These are phyloP conservation scores for Torulaspora franciscae DNA, from an alignment of 805 yeast genomes.

Conservation along the genomic window DNA sequence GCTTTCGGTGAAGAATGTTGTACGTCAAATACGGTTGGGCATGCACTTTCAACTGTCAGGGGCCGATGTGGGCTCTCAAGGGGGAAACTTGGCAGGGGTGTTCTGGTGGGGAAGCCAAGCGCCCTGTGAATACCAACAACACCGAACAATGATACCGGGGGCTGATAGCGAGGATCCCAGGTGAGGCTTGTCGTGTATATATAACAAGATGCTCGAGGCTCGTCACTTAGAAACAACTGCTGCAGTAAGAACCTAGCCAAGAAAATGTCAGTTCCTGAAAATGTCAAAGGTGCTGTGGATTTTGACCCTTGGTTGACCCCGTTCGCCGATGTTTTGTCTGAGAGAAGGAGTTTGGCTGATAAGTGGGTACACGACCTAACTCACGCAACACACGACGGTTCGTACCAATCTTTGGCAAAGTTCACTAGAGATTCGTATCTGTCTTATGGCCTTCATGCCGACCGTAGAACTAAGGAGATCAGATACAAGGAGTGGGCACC, in stretches of 20 bases:
- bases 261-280: constrained; percentile 27
- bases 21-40: neutral
- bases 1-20: constrained; percentile 2
- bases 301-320: constrained; percentile 88
- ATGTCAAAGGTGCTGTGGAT: constrained; percentile 57
- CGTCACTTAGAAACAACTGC: too few species aligned
- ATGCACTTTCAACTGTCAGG: neutral
- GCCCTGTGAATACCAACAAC: neutral
- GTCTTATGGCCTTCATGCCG: constrained; percentile 70
- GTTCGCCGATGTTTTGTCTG: constrained; percentile 57
- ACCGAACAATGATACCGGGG: neutral
- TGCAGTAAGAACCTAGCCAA: too few species aligned
- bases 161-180: neutral
- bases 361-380: constrained; percentile 54
- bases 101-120: constrained; percentile 3
- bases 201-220: neutral
- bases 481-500: constrained; percentile 85
- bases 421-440: constrained; percentile 72
- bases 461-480: constrained; percentile 47
- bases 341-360: constrained; percentile 61
- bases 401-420: constrained; percentile 60
- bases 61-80: constrained; percentile 6
- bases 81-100: constrained; percentile 4
- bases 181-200: neutral
- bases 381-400: constrained; percentile 35